These are phyloP conservation scores for Aspergillus sp. DNA, from an alignment of 2,329 filamentous ascomycete species.

Conservation along the genomic window DNA sequence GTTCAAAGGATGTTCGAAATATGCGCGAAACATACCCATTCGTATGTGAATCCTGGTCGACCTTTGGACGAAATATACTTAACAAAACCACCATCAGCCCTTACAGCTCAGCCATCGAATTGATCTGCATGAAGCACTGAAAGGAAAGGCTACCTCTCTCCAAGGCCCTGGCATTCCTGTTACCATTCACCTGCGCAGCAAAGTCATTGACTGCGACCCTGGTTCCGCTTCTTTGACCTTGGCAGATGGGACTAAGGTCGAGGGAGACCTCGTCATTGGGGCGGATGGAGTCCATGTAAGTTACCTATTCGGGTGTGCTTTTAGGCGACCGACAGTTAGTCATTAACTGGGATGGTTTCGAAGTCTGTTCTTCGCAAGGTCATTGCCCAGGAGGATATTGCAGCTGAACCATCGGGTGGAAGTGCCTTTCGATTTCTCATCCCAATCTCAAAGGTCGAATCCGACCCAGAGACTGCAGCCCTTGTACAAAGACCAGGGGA, in stretches of 20 bases:
- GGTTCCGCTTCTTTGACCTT: not conserved
- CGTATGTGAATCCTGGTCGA: not conserved
- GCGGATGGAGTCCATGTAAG: constrained; percentile 6
- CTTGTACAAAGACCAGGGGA: not conserved
- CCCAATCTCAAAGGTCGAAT: not conserved
- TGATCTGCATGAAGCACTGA: constrained; percentile 5
- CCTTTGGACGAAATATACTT: not conserved
- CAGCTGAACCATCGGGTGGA: not conserved
- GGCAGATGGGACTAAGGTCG: not conserved
- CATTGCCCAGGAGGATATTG: not conserved
- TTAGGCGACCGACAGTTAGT: too few species aligned
- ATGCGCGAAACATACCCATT: not conserved
- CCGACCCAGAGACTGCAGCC: not conserved
- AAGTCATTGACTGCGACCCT: not conserved
- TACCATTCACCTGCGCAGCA: constrained; percentile 1
- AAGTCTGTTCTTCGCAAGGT: not conserved
- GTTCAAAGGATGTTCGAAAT: not conserved
- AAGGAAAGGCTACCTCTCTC: not conserved
- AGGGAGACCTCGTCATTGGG: constrained; percentile 1
- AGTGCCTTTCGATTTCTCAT: constrained; percentile 2
- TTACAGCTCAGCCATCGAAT: not conserved
- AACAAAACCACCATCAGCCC: not conserved
- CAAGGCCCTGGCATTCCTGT: constrained; percentile 1
- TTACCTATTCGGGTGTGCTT: not conserved
- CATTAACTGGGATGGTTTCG: too few species aligned